A percentile compares a stretch with the other conserved stretches of the same genome.
Evolutionary conservation across 2,329 filamentous ascomycete species (phyloP).

Genomic region (Aschersonia sp.): DNA sequence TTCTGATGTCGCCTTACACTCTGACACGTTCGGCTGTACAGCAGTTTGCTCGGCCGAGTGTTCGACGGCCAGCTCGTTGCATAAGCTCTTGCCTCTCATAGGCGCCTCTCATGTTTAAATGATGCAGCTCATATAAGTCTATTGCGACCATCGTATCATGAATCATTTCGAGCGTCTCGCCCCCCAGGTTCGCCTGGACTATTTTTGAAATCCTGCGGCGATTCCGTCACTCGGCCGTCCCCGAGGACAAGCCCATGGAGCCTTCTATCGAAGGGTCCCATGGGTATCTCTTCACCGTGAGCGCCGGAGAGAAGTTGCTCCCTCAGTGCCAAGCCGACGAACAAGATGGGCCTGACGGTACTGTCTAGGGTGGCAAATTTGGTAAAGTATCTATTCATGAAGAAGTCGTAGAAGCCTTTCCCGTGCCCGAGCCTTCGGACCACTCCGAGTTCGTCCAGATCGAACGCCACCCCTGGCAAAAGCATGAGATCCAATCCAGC

Average conservation of each 20-base stretch:
- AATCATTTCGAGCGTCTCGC: background rate
- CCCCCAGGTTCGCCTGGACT: background rate
- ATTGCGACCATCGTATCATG: no score
- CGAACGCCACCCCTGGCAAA: conserved; percentile 88
- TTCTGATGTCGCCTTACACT: no score
- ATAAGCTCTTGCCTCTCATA: no score
- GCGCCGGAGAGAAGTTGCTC: conserved; percentile 62
- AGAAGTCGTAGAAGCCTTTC: conserved; percentile 94
- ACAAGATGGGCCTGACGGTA: conserved; percentile 24
- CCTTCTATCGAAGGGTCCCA: conserved; percentile 60
- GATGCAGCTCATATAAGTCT: no score
- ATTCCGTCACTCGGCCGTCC: conserved; percentile 40
- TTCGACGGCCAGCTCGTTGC: no score
- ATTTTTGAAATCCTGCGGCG: conserved; percentile 1
- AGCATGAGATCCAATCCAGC: conserved; percentile 68
- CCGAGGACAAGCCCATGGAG: conserved; percentile 67
- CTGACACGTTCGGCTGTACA: no score
- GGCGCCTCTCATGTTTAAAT: no score
- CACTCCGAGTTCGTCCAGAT: conserved; percentile 37
- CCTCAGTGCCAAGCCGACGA: conserved; percentile 67
- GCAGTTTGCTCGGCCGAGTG: no score
- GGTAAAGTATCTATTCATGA: conserved; percentile 58
- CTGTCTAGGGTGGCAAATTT: conserved; percentile 21
- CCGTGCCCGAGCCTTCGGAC: conserved; percentile 79
- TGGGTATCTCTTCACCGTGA: conserved; percentile 51